A percentile compares a stretch with the other conserved stretches of the same genome.
Evolutionary conservation across 164 flowering plant genomes (phyloP).

Genomic region (Stephania japonica): DNA sequence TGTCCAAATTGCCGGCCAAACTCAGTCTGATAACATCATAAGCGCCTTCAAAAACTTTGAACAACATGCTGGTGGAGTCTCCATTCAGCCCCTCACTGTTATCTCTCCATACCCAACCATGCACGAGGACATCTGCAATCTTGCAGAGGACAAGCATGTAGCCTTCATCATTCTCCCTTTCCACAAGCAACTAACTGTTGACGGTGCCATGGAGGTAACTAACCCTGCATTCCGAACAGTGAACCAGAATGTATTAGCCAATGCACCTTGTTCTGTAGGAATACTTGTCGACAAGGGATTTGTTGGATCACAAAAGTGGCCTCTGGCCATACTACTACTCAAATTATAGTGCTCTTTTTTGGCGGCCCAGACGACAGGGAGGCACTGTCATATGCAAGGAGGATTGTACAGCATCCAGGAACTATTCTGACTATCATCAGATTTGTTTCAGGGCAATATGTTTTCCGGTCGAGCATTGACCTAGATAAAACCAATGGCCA

Average conservation of each 20-base stretch:
- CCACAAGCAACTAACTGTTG: constrained; percentile 24
- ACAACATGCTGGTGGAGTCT: constrained; percentile 1
- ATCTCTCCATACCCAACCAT: constrained; percentile 15
- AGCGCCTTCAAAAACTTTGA: constrained; percentile 20
- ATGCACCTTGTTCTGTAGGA: constrained; percentile 21
- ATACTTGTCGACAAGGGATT: constrained; percentile 16
- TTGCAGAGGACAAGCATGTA: constrained; percentile 21
- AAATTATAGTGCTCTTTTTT: constrained; percentile 5
- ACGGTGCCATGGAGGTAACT: constrained; percentile 20
- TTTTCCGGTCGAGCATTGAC: background rate
- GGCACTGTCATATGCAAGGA: constrained; percentile 10
- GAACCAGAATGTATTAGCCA: constrained; percentile 14
- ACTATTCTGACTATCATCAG: constrained; percentile 12
- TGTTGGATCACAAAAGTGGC: background rate
- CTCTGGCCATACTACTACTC: constrained; percentile 1
- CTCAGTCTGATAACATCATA: constrained; percentile 14
- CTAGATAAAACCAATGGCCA: background rate
- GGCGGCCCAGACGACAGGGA: constrained; percentile 24
- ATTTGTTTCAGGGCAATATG: constrained; percentile 6
- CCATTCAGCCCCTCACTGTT: constrained; percentile 17
- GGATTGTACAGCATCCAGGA: constrained; percentile 13
- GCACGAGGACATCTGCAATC: constrained; percentile 24
- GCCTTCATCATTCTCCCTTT: constrained; percentile 24
- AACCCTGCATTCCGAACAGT: constrained; percentile 18
- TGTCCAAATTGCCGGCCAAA: constrained; percentile 9